phyloP scores from a whole-genome alignment of 768 basidiomycete genomes.

The Zangia roseola region DNA sequence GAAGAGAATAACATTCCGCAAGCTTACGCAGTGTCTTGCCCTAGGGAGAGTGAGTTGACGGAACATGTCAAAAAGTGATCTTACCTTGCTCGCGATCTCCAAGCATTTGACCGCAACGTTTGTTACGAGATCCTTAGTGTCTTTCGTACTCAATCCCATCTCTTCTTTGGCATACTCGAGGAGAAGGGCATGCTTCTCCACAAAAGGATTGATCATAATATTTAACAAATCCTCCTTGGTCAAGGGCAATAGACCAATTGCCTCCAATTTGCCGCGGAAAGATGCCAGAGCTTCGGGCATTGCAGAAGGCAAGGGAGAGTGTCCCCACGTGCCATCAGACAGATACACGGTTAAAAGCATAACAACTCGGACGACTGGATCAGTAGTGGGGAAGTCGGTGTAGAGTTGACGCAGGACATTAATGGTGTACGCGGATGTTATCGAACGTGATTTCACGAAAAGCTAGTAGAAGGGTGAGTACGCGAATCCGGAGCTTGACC shows the following conservation, averaged over 20 bases:
- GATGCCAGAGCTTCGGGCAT: conserved; percentile 26
- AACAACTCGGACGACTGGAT: conserved; percentile 63
- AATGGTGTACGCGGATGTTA: conserved; percentile 48
- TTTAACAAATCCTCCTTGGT: conserved; percentile 58
- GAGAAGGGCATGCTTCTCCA: conserved; percentile 53
- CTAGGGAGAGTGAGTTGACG: conserved; percentile 32
- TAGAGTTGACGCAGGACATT: conserved; percentile 61
- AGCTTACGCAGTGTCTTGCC: conserved; percentile 67
- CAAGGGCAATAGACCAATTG: conserved; percentile 53
- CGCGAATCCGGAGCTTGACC: background rate
- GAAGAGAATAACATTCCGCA: conserved; percentile 47
- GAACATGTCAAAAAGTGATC: background rate
- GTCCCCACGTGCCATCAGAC: conserved; percentile 25
- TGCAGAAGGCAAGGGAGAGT: conserved; percentile 31
- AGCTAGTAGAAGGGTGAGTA: conserved; percentile 41
- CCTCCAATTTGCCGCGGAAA: conserved; percentile 52
- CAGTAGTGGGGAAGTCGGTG: conserved; percentile 61
- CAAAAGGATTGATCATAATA: conserved; percentile 67
- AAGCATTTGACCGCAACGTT: conserved; percentile 62
- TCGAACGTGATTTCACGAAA: conserved; percentile 67
- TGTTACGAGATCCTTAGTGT: conserved; percentile 47
- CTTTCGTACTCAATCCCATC: conserved; percentile 43
- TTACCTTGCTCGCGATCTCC: conserved; percentile 54
- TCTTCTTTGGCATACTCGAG: conserved; percentile 47
- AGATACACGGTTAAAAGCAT: conserved; percentile 72